phyloP scores from a whole-genome alignment of 148 eudicot genomes.

The Polygonum maritimum region DNA sequence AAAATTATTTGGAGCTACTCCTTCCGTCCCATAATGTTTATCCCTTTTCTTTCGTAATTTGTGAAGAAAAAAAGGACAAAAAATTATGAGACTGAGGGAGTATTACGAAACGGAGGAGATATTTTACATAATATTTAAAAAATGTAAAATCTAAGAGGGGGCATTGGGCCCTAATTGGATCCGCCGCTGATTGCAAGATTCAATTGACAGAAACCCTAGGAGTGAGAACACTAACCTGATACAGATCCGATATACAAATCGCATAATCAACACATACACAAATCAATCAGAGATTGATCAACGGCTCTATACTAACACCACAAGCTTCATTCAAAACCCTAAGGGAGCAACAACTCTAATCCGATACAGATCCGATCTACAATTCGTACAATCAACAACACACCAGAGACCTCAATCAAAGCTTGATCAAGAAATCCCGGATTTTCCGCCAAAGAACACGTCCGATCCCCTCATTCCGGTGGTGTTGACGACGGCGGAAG shows the following conservation, averaged over 20 bases:
- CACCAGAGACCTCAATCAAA: neutral
- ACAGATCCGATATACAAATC: neutral
- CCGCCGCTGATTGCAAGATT: neutral
- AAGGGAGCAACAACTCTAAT: neutral
- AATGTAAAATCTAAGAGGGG: no score
- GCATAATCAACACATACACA: neutral
- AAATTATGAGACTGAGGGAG: no score
- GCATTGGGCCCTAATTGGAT: no score
- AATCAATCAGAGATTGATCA: no score
- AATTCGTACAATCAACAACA: neutral
- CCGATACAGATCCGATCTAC: neutral
- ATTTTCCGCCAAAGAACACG: neutral
- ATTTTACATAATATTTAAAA: no score
- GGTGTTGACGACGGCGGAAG: neutral
- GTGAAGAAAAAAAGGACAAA: no score
- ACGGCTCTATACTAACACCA: neutral
- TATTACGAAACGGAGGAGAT: no score
- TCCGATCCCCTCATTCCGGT: neutral
- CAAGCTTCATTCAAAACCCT: neutral
- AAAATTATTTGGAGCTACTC: no score
- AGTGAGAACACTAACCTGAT: no score
- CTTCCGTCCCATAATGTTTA: no score
- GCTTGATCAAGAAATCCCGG: slow-evolving; percentile 21
- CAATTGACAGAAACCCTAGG: no score
- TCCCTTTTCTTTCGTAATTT: no score